phyloP scores from a whole-genome alignment of 164 flowering plant species.

The Nelumbo lutea region DNA sequence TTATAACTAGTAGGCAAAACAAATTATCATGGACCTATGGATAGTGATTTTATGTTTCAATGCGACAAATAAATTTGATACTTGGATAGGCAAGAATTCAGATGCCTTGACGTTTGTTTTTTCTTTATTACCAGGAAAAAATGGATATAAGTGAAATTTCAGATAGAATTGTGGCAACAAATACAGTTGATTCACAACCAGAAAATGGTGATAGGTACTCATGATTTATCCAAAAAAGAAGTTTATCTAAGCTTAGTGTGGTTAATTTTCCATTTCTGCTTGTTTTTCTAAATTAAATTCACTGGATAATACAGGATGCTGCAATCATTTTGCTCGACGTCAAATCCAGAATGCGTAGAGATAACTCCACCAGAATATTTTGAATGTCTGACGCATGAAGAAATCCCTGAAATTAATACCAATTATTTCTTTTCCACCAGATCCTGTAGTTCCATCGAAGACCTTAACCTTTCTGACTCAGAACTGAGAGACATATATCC shows the following conservation, averaged over 20 bases:
- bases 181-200: slow-evolving; percentile 15
- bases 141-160: slow-evolving; percentile 16
- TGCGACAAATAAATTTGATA: not conserved
- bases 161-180: slow-evolving; percentile 4
- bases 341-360: slow-evolving; percentile 12
- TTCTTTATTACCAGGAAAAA: slow-evolving; percentile 26
- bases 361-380: slow-evolving; percentile 10
- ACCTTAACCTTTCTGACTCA: slow-evolving; percentile 20
- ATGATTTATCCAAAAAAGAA: slow-evolving; percentile 5
- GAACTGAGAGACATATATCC: slow-evolving; percentile 17
- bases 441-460: slow-evolving; percentile 25
- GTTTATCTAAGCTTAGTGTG: not conserved
- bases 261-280: not conserved
- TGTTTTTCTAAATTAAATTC: not conserved
- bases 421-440: slow-evolving; percentile 20
- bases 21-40: not conserved
- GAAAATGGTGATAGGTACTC: slow-evolving; percentile 26
- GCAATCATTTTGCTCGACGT: slow-evolving; percentile 19
- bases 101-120: slow-evolving; percentile 1
- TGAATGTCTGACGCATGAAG: slow-evolving; percentile 16
- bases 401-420: slow-evolving; percentile 19
- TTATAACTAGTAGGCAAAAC: not conserved
- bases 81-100: not conserved
- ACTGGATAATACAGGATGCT: slow-evolving; percentile 25
- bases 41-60: no score